Percentiles rank a stretch among this genome's conserved stretches.
phyloP scores from a whole-genome alignment of 257 asterid genomes.

The Anisodus tanguticus region DNA sequence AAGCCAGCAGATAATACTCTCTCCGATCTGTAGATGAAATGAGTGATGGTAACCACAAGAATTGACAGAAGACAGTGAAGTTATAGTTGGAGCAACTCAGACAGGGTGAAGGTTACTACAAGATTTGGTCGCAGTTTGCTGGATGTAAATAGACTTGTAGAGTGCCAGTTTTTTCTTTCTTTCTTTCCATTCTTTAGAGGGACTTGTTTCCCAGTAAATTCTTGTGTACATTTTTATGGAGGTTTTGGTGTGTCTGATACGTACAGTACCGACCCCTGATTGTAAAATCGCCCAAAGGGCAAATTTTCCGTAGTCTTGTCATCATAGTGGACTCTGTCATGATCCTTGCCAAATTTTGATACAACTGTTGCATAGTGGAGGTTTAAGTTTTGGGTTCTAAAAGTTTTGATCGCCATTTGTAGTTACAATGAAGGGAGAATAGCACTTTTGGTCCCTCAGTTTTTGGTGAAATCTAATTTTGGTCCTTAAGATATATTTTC shows the following conservation, averaged over 20 bases:
- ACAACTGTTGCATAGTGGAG: not conserved
- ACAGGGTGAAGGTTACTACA: not conserved
- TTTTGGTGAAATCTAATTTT: too few species aligned
- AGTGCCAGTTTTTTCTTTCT: not conserved
- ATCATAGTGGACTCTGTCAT: not conserved
- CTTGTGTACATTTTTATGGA: not conserved
- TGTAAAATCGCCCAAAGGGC: slow-evolving; percentile 19
- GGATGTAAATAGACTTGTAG: slow-evolving; percentile 19
- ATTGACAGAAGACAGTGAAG: not conserved
- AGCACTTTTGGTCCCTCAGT: too few species aligned
- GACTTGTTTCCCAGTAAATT: slow-evolving; percentile 4
- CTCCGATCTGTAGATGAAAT: not conserved
- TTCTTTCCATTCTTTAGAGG: not conserved
- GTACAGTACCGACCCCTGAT: not conserved
- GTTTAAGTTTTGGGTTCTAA: not conserved
- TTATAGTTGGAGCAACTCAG: not conserved
- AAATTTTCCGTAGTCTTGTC: not conserved
- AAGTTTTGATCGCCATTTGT: slow-evolving; percentile 6
- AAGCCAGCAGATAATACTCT: not conserved
- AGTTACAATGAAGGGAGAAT: not conserved
- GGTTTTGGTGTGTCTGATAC: not conserved
- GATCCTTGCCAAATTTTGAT: not conserved
- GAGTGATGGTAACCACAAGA: not conserved
- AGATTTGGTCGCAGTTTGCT: not conserved
- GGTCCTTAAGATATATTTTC: too few species aligned